A percentile compares a stretch with the other conserved stretches of the same genome.
phyloP scores from a whole-genome alignment of 805 yeast species.

The Pichia heedii region DNA sequence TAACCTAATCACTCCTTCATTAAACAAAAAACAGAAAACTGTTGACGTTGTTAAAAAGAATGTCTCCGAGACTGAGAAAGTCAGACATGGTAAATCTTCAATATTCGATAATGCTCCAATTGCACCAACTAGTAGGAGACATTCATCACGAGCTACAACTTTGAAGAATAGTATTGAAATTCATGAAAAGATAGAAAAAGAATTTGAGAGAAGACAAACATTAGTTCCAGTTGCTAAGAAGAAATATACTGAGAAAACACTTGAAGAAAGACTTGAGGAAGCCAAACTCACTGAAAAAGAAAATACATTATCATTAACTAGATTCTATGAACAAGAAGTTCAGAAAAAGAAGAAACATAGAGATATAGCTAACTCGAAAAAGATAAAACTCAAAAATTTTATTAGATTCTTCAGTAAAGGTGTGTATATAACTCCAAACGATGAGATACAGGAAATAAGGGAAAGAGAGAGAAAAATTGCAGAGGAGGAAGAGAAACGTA shows the following conservation, averaged over 20 bases:
- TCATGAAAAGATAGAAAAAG: constrained; percentile 58
- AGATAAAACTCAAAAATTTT: constrained; percentile 51
- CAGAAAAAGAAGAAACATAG: constrained; percentile 71
- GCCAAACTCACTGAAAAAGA: constrained; percentile 79
- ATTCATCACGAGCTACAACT: constrained; percentile 71
- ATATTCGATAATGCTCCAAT: neutral
- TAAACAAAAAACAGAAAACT: constrained; percentile 12
- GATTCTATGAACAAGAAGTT: constrained; percentile 77
- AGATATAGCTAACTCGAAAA: constrained; percentile 57
- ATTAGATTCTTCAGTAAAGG: constrained; percentile 43
- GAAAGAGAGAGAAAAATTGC: constrained; percentile 30
- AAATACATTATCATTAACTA: constrained; percentile 63
- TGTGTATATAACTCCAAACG: constrained; percentile 50
- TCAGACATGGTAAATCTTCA: neutral
- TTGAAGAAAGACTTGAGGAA: constrained; percentile 66
- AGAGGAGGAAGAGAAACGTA: constrained; percentile 30
- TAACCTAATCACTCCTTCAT: constrained; percentile 18
- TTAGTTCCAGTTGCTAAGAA: constrained; percentile 23
- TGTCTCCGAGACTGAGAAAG: neutral
- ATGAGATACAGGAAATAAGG: constrained; percentile 44
- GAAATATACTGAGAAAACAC: constrained; percentile 43
- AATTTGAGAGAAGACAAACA: constrained; percentile 45
- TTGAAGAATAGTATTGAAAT: constrained; percentile 70
- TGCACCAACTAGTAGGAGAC: constrained; percentile 48
- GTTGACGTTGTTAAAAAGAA: neutral